These are phyloP conservation scores for Plantago lanceolata DNA, from an alignment of 305 asterid genomes.

Conservation along the genomic window DNA sequence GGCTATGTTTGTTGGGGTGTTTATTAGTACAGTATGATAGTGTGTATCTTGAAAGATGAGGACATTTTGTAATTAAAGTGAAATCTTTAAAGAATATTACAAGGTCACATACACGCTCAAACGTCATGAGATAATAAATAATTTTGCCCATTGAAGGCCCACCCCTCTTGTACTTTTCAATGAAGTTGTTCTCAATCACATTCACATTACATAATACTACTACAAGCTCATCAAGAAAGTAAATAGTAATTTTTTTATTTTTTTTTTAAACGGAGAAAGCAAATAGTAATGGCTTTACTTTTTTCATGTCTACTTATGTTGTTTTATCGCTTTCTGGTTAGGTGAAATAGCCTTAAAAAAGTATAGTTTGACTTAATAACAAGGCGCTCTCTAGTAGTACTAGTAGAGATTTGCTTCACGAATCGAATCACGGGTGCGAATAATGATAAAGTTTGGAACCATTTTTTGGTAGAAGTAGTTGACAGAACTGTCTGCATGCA, in stretches of 20 bases:
- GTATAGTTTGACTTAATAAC: neutral
- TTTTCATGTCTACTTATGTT: neutral
- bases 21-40: constrained; percentile 6
- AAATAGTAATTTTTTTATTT: too few species aligned
- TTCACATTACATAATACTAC: neutral
- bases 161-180: constrained; percentile 22
- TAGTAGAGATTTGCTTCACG: constrained; percentile 4
- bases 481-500: constrained; percentile 11
- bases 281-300: neutral
- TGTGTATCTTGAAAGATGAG: constrained; percentile 10
- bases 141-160: constrained; percentile 30
- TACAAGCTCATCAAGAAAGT: too few species aligned
- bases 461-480: constrained; percentile 19
- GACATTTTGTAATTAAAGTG: constrained; percentile 19
- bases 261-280: too few species aligned
- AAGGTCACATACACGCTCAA: constrained; percentile 22
- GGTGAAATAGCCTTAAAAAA: constrained; percentile 9
- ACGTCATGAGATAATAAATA: constrained; percentile 24
- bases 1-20: constrained; percentile 10
- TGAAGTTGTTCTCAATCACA: constrained; percentile 22
- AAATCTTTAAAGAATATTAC: constrained; percentile 16
- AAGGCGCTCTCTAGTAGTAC: neutral
- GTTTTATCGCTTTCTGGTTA: constrained; percentile 5
- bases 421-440: constrained; percentile 9
- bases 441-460: constrained; percentile 1